Conservation (phyloP, 768 basidiomycete genomes). For the Symmetrospora coprosmae region DNA sequence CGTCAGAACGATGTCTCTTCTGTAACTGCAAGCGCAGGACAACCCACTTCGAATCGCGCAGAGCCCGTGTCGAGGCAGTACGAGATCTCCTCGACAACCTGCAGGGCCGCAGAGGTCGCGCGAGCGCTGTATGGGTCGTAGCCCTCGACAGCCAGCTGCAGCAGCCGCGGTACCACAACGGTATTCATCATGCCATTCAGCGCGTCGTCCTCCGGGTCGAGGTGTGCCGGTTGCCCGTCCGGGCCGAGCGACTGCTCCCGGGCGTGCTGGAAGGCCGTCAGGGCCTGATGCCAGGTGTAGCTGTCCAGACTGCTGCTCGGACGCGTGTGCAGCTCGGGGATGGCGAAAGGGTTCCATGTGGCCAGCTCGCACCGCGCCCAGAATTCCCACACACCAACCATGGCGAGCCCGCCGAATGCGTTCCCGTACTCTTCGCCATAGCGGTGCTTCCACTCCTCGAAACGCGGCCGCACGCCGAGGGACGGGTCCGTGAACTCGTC, state of each 20-base stretch:
- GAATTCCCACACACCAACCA: conserved; percentile 42
- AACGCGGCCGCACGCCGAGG: conserved; percentile 30
- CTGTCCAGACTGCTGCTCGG: conserved; percentile 34
- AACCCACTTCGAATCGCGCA: conserved; percentile 38
- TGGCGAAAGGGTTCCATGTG: conserved; percentile 40
- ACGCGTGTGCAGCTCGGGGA: conserved; percentile 25
- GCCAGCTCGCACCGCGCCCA: conserved; percentile 41
- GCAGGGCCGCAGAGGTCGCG: conserved; percentile 38
- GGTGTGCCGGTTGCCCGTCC: no score
- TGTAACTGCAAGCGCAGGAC: neutral
- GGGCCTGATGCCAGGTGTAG: conserved; percentile 37
- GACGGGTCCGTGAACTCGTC: conserved; percentile 30
- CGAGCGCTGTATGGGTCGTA: conserved; percentile 39
- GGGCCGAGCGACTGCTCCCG: neutral
- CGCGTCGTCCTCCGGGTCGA: conserved; percentile 36
- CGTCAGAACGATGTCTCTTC: neutral
- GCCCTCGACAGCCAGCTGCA: conserved; percentile 31
- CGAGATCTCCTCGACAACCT: conserved; percentile 38
- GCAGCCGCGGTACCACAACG: conserved; percentile 37
- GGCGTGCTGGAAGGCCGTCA: conserved; percentile 35
- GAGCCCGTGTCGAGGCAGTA: conserved; percentile 37
- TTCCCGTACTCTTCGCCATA: conserved; percentile 40
- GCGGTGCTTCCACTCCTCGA: conserved; percentile 38
- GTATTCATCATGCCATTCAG: conserved; percentile 38
- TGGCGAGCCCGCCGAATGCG: conserved; percentile 40